A percentile compares a stretch with the other conserved stretches of the same genome.
phyloP scores from a whole-genome alignment of 257 asterid species.

The Scutellaria barbata region DNA sequence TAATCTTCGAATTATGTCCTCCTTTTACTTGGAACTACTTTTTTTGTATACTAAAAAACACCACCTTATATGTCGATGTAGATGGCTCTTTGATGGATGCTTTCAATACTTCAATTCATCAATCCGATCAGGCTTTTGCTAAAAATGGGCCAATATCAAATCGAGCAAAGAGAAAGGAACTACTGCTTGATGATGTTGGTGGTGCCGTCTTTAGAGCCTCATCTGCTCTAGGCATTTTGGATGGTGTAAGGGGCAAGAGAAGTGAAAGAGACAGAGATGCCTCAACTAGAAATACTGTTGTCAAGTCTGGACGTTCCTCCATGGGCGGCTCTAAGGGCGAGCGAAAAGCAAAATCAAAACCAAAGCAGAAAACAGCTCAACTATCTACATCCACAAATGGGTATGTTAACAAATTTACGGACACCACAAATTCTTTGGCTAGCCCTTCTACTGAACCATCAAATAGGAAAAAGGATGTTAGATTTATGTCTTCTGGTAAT shows the following conservation, averaged over 20 bases:
- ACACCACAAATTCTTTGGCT: constrained; percentile 39
- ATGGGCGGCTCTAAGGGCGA: constrained; percentile 79
- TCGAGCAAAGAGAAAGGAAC: constrained; percentile 87
- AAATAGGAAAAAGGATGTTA: constrained; percentile 58
- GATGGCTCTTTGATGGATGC: constrained; percentile 47
- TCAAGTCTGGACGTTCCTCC: constrained; percentile 63
- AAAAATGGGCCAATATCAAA: constrained; percentile 67
- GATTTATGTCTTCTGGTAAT: constrained; percentile 55
- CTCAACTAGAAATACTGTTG: constrained; percentile 33
- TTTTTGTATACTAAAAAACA: constrained; percentile 27
- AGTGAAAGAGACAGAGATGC: constrained; percentile 62
- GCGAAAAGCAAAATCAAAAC: constrained; percentile 77
- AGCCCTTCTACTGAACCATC: constrained; percentile 56
- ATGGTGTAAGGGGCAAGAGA: constrained; percentile 83
- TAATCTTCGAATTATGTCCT: background rate
- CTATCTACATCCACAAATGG: constrained; percentile 76
- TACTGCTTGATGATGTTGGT: constrained; percentile 76
- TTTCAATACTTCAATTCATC: constrained; percentile 47
- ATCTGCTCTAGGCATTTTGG: constrained; percentile 60
- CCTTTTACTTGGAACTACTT: constrained; percentile 14
- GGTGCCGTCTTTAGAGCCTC: constrained; percentile 61
- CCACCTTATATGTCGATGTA: constrained; percentile 40
- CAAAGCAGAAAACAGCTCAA: constrained; percentile 84
- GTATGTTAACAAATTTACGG: constrained; percentile 52
- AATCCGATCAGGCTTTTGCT: constrained; percentile 54